These are phyloP conservation scores for Colletotrichum gigasporum DNA, from an alignment of 2,329 filamentous ascomycete genomes.

Conservation along the genomic window DNA sequence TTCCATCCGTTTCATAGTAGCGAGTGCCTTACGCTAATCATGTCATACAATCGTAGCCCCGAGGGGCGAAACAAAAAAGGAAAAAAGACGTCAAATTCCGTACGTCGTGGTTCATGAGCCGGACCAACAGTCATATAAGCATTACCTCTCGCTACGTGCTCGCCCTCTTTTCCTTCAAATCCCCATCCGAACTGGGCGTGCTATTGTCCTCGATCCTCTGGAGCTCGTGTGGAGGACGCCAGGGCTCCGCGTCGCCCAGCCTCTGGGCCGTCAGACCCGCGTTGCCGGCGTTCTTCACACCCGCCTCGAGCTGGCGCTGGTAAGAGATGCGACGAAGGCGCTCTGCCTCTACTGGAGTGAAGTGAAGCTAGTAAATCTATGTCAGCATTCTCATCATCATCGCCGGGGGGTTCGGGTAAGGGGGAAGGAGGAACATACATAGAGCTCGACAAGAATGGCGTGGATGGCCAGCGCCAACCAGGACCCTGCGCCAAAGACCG, in stretches of 20 bases:
- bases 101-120: too few species aligned
- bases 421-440: slow-evolving; percentile 37
- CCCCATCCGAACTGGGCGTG: slow-evolving; percentile 5
- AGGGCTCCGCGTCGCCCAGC: slow-evolving; percentile 45
- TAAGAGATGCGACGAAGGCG: slow-evolving; percentile 61
- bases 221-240: slow-evolving; percentile 17
- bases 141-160: neutral
- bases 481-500: slow-evolving; percentile 58
- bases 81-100: neutral
- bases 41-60: neutral
- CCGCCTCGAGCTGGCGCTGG: slow-evolving; percentile 62
- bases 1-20: neutral
- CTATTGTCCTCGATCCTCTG: neutral
- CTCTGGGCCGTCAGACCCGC: slow-evolving; percentile 53
- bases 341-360: slow-evolving; percentile 61
- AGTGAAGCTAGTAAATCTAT: slow-evolving; percentile 48
- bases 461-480: slow-evolving; percentile 46
- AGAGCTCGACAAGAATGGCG: slow-evolving; percentile 32
- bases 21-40: neutral
- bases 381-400: neutral
- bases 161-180: slow-evolving; percentile 4
- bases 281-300: slow-evolving; percentile 55
- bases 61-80: neutral
- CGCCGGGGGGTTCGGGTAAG: neutral
- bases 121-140: neutral